Conservation (phyloP, 1,139 yeast species). For the Suhomyces bolitotheri region DNA sequence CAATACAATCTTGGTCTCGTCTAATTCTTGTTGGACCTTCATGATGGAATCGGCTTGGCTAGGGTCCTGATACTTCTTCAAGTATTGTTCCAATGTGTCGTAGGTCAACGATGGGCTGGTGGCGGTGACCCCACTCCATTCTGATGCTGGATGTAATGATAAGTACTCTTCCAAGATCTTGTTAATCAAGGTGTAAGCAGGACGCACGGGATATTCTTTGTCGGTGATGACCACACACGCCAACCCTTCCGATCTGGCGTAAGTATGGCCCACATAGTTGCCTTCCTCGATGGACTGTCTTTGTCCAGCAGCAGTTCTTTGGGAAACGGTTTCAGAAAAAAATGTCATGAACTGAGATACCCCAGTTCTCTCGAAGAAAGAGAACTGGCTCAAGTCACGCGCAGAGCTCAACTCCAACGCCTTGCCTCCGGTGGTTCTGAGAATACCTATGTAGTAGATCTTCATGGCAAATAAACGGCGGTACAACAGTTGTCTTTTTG, state of each 20-base stretch:
- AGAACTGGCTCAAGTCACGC: constrained; percentile 79
- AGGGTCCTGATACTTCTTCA: constrained; percentile 92
- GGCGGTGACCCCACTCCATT: constrained; percentile 63
- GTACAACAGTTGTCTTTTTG: background rate
- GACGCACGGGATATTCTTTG: constrained; percentile 93
- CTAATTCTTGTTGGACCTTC: constrained; percentile 97
- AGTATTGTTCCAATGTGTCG: constrained; percentile 65
- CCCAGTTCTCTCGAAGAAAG: constrained; percentile 79
- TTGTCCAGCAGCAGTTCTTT: constrained; percentile 84
- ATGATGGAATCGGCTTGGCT: constrained; percentile 93
- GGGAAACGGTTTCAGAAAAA: constrained; percentile 86
- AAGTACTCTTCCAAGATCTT: constrained; percentile 89
- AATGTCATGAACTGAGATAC: constrained; percentile 93
- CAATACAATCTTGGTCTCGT: constrained; percentile 93
- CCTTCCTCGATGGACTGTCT: constrained; percentile 96
- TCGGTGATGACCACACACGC: constrained; percentile 95
- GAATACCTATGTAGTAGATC: constrained; percentile 84
- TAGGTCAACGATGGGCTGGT: constrained; percentile 52
- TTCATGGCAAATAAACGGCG: constrained; percentile 53
- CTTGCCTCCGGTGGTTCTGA: constrained; percentile 63
- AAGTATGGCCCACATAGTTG: constrained; percentile 87
- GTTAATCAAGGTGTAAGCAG: constrained; percentile 92
- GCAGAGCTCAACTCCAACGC: constrained; percentile 79
- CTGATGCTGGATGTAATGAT: constrained; percentile 71
- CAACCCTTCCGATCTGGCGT: constrained; percentile 84